These are phyloP conservation scores for Metarhizium anisopliae DNA, from an alignment of 2,329 filamentous ascomycete species.

Conservation along the genomic window DNA sequence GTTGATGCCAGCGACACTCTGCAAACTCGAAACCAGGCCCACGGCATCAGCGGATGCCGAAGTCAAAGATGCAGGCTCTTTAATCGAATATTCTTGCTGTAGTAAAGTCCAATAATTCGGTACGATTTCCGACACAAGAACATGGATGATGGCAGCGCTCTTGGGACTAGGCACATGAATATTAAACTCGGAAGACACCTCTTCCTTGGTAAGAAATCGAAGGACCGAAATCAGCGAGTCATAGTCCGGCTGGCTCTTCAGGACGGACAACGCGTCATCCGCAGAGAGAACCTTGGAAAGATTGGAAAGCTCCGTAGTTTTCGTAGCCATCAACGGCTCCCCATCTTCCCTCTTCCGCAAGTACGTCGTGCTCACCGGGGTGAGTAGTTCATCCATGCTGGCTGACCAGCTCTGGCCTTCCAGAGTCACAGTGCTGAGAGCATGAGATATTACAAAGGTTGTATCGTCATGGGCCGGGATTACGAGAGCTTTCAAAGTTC, in stretches of 20 bases:
- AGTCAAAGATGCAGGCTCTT: constrained; percentile 2
- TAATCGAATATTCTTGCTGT: constrained; percentile 29
- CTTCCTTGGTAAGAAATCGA: constrained; percentile 34
- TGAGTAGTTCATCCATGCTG: constrained; percentile 47
- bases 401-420: background rate
- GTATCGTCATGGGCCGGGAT: background rate
- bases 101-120: constrained; percentile 75
- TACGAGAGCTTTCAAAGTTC: background rate
- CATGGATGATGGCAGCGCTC: constrained; percentile 65
- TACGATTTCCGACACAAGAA: constrained; percentile 63
- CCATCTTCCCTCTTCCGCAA: constrained; percentile 25
- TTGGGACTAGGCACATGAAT: constrained; percentile 47
- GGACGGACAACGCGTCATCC: constrained; percentile 47
- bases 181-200: constrained; percentile 12
- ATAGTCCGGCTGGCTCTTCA: constrained; percentile 55
- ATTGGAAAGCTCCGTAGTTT: constrained; percentile 2
- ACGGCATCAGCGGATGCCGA: constrained; percentile 27
- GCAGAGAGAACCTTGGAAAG: constrained; percentile 16
- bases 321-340: constrained; percentile 20
- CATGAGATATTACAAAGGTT: background rate
- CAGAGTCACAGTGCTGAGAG: background rate
- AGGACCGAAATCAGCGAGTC: constrained; percentile 45
- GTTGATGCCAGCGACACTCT: constrained; percentile 68
- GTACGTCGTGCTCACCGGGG: constrained; percentile 44
- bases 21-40: constrained; percentile 55